phyloP scores from a whole-genome alignment of 2,329 filamentous ascomycete species.

The Hypoxylon sp. region DNA sequence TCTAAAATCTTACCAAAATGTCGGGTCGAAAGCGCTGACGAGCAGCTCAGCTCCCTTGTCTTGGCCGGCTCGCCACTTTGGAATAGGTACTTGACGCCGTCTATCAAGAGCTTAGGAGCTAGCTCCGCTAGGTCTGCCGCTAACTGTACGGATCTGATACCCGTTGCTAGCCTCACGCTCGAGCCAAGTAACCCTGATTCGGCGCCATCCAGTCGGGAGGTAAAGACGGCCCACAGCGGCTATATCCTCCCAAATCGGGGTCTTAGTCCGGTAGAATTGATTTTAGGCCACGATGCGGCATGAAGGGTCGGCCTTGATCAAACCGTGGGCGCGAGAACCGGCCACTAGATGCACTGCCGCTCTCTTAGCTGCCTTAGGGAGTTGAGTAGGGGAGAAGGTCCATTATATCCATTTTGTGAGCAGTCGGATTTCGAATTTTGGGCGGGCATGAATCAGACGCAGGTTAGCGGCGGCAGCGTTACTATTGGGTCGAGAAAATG shows the following conservation, averaged over 20 bases:
- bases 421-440: constrained; percentile 33
- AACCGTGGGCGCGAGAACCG: constrained; percentile 16
- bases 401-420: neutral
- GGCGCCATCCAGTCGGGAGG: constrained; percentile 38
- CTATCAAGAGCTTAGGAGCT: constrained; percentile 22
- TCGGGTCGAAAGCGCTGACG: constrained; percentile 28
- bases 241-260: constrained; percentile 22
- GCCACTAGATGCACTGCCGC: constrained; percentile 20
- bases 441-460: constrained; percentile 33
- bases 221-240: constrained; percentile 29
- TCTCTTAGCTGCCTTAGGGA: constrained; percentile 1
- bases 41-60: constrained; percentile 28
- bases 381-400: neutral
- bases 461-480: constrained; percentile 33
- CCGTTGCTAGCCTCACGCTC: constrained; percentile 25
- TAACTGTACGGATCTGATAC: constrained; percentile 30
- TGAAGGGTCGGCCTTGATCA: neutral
- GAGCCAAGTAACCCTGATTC: constrained; percentile 31
- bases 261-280: constrained; percentile 22
- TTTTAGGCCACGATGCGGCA: constrained; percentile 33
- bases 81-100: constrained; percentile 5
- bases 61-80: constrained; percentile 28
- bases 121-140: constrained; percentile 7
- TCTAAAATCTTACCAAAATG: constrained; percentile 32
- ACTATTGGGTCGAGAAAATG: constrained; percentile 26